Evolutionary conservation across 2,329 filamentous ascomycete genomes (phyloP), one percentile per base, ranked within the genome.

Genomic region (Dactylellina leptospora): DNA sequence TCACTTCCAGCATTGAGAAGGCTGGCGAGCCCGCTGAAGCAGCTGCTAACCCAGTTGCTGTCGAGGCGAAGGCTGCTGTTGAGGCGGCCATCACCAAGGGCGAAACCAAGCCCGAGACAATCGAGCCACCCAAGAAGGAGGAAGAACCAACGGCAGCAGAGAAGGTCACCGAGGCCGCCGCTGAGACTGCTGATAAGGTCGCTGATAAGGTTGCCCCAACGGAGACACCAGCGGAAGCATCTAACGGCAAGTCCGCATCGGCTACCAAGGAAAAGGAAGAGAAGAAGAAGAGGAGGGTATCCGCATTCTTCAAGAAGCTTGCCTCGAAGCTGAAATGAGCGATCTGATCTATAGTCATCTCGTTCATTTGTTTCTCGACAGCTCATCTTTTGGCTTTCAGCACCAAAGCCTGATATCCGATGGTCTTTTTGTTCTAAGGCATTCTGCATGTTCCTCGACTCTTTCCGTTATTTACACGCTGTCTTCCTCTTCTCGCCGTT

Each of bases 51-150:
- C 82, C 86, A 1, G 83, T 84, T 61, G 89, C 88, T 16, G 90
- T 95, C 4, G 81, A 85, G 74, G 90, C 93, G 76, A 95, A 95
- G 85, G 86, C 86, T 79, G 84, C 83, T 8, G 84, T 92, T 3
- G 91, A 96, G 20, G 54, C 51, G 59, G 68, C 51, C n/a, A 72
- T 72, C 23, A 59, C 28, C 13, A 54, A 63, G 59, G 25, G 45
- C 9, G 62, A 64, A 47, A 48, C 53, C 10, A 64, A 64, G 68
- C 51, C 54, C 22, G 64, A 71, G 38, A 51, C 56, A 3, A 36
- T 68, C 20, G 62, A 68, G 47, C 27, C 62, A 54, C 54, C 62
- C 27, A 62, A 42, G 58, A 48, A 22, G 20, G 62, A 66, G 23
- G 61, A 51, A 25, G 36, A 51, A n/a, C 38, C 50, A 10, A 51